Evolutionary conservation across 352 stramenopile genomes (phyloP).

Genomic region (Pythium grandisporangium): DNA sequence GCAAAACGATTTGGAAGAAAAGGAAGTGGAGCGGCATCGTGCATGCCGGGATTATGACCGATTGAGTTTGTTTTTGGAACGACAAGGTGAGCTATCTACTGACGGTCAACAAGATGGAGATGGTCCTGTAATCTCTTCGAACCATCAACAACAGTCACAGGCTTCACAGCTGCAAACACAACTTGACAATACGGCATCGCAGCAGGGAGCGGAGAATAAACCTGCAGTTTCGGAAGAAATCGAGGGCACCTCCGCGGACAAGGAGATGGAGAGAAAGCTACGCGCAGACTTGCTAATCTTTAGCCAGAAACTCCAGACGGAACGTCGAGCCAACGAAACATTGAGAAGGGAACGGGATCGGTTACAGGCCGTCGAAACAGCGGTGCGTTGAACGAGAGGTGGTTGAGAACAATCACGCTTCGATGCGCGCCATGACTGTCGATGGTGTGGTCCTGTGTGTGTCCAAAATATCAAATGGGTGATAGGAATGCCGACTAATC

Average conservation of each 20-base stretch:
- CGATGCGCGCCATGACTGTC: neutral
- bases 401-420: too few relatives aligned
- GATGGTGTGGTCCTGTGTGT: neutral
- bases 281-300: neutral
- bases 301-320: neutral
- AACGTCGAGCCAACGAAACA: neutral
- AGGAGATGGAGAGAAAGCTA: conserved; percentile 1
- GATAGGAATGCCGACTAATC: too few relatives aligned
- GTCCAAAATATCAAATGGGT: too few relatives aligned
- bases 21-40: conserved; percentile 69
- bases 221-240: too few relatives aligned
- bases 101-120: too few relatives aligned
- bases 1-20: conserved; percentile 55
- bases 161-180: too few relatives aligned
- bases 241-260: conserved; percentile 6
- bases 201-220: too few relatives aligned
- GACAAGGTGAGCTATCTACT: conserved; percentile 9
- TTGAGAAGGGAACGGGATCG: neutral
- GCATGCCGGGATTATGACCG: conserved; percentile 73
- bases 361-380: conserved; percentile 4
- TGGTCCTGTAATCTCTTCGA: too few relatives aligned
- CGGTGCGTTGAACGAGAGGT: conserved; percentile 41
- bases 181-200: too few relatives aligned
- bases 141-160: too few relatives aligned
- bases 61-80: conserved; percentile 44